Evolutionary conservation across 139 green algal species (phyloP).

Genomic region (Trebouxia sp.): DNA sequence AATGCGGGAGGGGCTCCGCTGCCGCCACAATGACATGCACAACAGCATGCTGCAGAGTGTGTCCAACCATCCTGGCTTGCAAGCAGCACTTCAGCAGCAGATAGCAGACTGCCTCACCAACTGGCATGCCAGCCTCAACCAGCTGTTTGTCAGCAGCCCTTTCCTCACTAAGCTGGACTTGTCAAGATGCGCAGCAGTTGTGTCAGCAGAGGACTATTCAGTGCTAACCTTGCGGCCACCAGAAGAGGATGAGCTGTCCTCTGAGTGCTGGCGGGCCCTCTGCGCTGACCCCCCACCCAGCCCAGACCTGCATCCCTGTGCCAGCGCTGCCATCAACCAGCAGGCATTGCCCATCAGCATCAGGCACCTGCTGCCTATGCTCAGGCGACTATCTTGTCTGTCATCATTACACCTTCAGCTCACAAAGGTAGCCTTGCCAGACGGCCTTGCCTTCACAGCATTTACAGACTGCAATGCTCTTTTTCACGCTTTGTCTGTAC

Average conservation of each 20-base stretch:
- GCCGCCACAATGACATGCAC: background rate
- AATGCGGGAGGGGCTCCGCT: background rate
- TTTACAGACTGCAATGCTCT: background rate
- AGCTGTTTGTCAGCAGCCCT: background rate
- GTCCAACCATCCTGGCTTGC: background rate
- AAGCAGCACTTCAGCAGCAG: slow-evolving; percentile 1
- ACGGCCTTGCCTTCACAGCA: background rate
- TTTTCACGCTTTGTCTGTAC: background rate
- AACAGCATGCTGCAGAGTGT: background rate
- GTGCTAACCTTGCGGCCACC: background rate
- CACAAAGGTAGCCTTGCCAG: background rate
- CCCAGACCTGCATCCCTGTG: background rate
- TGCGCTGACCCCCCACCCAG: too few relatives aligned
- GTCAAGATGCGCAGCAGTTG: slow-evolving; percentile 6
- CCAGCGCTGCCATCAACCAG: background rate
- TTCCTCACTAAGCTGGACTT: background rate
- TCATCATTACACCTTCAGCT: background rate
- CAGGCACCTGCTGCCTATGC: background rate
- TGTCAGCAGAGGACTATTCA: slow-evolving; percentile 7
- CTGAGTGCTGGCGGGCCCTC: background rate
- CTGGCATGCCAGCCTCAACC: background rate
- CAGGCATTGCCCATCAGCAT: slow-evolving; percentile 3
- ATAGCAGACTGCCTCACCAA: background rate
- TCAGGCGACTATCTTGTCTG: slow-evolving; percentile 6
- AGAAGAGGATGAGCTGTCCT: background rate